phyloP scores from a whole-genome alignment of 2,329 filamentous ascomycete genomes.

The Hypoxylon sp. region DNA sequence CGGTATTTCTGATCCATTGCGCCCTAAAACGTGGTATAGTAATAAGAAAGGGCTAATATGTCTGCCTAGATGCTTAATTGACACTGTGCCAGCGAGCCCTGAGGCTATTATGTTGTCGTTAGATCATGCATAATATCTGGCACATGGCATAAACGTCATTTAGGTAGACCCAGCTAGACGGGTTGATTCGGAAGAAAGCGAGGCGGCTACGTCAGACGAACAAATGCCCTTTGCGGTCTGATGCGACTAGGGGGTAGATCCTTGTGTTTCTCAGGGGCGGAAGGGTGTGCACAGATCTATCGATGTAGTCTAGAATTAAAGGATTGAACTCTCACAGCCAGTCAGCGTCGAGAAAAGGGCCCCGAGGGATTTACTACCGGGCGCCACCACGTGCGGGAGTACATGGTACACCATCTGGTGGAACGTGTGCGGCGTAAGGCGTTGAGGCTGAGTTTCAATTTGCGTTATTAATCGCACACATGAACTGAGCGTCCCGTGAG shows the following conservation, averaged over 20 bases:
- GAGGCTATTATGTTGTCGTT: neutral
- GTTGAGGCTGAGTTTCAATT: slow-evolving; percentile 10
- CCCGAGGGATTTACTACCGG: neutral
- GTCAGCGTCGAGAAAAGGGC: neutral
- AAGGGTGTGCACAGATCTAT: neutral
- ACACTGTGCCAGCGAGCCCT: neutral
- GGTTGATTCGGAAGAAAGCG: neutral
- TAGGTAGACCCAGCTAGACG: neutral
- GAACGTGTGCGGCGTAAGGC: neutral
- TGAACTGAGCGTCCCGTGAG: slow-evolving; percentile 14
- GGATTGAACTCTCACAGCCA: slow-evolving; percentile 5
- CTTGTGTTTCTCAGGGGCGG: neutral
- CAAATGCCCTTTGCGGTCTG: neutral
- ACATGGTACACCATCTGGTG: neutral
- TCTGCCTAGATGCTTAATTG: neutral
- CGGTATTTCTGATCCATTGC: neutral
- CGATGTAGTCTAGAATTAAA: neutral
- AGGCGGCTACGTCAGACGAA: neutral
- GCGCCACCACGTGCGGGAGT: slow-evolving; percentile 4
- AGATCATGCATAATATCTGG: neutral
- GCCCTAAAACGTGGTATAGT: neutral
- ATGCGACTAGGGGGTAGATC: neutral
- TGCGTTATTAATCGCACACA: slow-evolving; percentile 10
- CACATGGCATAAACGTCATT: neutral
- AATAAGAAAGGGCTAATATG: slow-evolving; percentile 1